Evolutionary conservation across 768 basidiomycete species (phyloP).

Genomic region (Suillus paluster): DNA sequence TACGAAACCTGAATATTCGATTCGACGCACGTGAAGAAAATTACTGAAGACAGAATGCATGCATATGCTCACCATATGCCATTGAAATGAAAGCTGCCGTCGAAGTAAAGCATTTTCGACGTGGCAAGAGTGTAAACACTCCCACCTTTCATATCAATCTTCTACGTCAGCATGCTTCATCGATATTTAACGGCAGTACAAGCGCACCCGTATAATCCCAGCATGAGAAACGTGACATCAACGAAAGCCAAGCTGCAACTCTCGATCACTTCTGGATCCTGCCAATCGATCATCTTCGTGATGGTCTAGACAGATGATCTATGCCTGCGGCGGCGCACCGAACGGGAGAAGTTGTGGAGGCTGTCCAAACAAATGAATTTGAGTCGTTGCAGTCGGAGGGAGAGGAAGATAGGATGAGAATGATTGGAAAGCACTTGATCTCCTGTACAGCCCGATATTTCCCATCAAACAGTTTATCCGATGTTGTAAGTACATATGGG

Average conservation of each 20-base stretch:
- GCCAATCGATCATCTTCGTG: conserved; percentile 20
- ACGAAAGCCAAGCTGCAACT: not conserved
- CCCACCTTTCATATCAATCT: conserved; percentile 23
- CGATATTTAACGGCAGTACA: not conserved
- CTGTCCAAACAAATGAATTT: not conserved
- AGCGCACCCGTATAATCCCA: conserved; percentile 26
- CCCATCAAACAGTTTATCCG: not conserved
- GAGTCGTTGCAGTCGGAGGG: not conserved
- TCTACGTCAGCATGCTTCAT: not conserved
- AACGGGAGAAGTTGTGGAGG: not conserved
- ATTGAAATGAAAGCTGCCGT: conserved; percentile 25
- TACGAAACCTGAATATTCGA: conserved; percentile 25
- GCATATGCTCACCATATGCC: conserved; percentile 24
- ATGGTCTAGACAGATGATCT: no score
- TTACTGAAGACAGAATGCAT: not conserved
- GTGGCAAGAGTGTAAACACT: conserved; percentile 20
- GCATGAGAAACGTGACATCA: conserved; percentile 14
- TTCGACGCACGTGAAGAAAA: not conserved
- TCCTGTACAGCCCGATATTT: not conserved
- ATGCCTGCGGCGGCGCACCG: no score
- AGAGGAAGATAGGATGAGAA: not conserved
- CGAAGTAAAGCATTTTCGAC: conserved; percentile 28
- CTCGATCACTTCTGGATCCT: conserved; percentile 16
- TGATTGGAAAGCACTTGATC: not conserved
- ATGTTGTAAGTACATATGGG: not conserved